Base-by-base conservation (phyloP, 768 basidiomycete genomes). In the Boletus eberwhitei region DNA sequence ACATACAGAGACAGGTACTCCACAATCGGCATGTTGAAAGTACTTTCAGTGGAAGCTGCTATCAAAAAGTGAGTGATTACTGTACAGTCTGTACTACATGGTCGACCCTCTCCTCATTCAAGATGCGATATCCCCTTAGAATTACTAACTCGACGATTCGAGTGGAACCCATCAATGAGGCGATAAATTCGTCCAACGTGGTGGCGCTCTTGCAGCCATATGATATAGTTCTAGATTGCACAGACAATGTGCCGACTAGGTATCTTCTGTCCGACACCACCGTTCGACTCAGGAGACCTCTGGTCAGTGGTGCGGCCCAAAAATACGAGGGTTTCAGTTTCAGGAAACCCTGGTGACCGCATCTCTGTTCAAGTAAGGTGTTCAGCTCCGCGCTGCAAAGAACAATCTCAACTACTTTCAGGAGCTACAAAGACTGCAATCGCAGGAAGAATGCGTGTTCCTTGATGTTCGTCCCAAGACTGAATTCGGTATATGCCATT, bases 271-370 rank as follows among this genome's bases (percentile, higher is more conserved):
- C 92, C 24, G 95, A 98, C 68, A 82, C 84, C 1, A 84, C 89
- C 16, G 89, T 93, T 37, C 74, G 74, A 1, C 79, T 94, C 2
- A 72, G 75, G n/a, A 90, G 85, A 44, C 88, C 93, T 14, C 85
- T 98, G 37, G 87, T 98, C 36, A 92, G 90, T 53, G 96, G 96
- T 8, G 97, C 95, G 2, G 97, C 97, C 0, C 91, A 91, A 65
- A 82, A 82, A 62, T 87, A 80, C 61, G 90, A 92, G 56, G 91
- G 91, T 0, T 5, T 69, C 84, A 21, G 65, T 62, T 47, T 50
- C 70, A 59, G 75, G 81, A 43, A 51, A 71, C 19, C 63, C 73
- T 59, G 73, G 68, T 45, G 58, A 75, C 39, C 82, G 82, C 22
- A 75, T 80, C 42, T 67, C 66, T 35, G 75, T 67, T 24, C 72